A percentile compares a stretch with the other conserved stretches of the same genome.
Conservation (phyloP, 2,329 filamentous ascomycete species). For the Aspergillus ochraceus region DNA sequence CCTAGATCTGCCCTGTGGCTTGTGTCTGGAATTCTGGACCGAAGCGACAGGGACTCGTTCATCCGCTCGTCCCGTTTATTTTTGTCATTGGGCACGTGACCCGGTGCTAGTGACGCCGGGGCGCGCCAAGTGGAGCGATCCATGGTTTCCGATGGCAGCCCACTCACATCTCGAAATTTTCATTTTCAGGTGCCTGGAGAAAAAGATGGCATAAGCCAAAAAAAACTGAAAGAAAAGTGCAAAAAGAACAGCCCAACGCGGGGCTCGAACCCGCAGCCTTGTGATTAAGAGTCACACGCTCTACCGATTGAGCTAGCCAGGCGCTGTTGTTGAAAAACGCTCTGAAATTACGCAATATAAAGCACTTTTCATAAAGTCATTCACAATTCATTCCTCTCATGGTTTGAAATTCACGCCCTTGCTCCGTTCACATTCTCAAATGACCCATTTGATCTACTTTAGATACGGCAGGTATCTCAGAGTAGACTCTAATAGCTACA, state of each 20-base stretch:
- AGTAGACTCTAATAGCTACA: no score
- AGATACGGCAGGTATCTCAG: no score
- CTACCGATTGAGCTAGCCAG: constrained; percentile 53
- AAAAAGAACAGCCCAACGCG: constrained; percentile 39
- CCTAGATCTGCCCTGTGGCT: neutral
- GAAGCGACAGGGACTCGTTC: neutral
- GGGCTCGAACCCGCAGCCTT: constrained; percentile 45
- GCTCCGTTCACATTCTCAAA: no score
- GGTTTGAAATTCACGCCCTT: no score
- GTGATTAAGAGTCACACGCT: constrained; percentile 50
- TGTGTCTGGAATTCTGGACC: neutral
- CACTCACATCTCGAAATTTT: neutral
- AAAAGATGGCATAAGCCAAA: neutral
- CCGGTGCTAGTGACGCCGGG: neutral
- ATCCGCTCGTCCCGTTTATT: neutral
- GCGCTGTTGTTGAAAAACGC: constrained; percentile 17
- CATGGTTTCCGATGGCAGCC: neutral
- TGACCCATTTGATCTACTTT: no score
- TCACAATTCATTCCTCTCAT: no score
- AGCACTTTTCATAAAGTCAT: no score
- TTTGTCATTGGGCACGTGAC: neutral
- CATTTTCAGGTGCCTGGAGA: neutral
- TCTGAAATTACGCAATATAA: no score
- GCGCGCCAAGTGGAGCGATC: neutral
- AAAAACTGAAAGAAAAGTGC: neutral